phyloP scores from a whole-genome alignment of 176 grass and related monocot species.

The Eragrostis nindensis region DNA sequence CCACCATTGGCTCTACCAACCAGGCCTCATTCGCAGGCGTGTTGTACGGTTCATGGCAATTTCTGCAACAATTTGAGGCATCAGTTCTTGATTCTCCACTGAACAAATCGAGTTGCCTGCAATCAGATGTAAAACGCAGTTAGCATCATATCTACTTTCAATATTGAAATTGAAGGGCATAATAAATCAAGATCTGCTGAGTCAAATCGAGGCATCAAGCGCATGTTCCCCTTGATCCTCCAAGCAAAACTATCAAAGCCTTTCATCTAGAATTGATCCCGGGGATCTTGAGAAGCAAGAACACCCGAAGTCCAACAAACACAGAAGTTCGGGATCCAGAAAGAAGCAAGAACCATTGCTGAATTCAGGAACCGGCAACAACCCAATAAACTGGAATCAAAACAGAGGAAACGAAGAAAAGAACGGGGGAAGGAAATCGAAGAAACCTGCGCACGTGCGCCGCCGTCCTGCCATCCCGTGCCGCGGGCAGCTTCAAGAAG shows the following conservation, averaged over 20 bases:
- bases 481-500: background rate
- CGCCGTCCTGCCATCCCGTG: background rate
- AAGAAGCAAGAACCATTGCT: background rate
- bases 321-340: background rate
- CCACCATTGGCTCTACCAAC: slow-evolving; percentile 62
- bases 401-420: too few relatives aligned
- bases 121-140: background rate
- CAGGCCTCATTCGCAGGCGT: slow-evolving; percentile 38
- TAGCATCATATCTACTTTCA: background rate
- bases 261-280: background rate
- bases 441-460: background rate
- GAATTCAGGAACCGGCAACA: background rate
- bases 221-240: background rate
- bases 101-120: background rate
- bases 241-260: slow-evolving; percentile 9
- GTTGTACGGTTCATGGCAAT: background rate
- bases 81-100: background rate
- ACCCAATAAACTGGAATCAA: background rate
- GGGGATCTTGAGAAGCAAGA: background rate
- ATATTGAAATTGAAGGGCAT: background rate
- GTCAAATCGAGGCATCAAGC: background rate
- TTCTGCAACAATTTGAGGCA: background rate
- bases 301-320: background rate
- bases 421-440: background rate
- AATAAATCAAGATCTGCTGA: slow-evolving; percentile 34